Conservation (phyloP, 208 protist genomes). For the Crithidia bombi region DNA sequence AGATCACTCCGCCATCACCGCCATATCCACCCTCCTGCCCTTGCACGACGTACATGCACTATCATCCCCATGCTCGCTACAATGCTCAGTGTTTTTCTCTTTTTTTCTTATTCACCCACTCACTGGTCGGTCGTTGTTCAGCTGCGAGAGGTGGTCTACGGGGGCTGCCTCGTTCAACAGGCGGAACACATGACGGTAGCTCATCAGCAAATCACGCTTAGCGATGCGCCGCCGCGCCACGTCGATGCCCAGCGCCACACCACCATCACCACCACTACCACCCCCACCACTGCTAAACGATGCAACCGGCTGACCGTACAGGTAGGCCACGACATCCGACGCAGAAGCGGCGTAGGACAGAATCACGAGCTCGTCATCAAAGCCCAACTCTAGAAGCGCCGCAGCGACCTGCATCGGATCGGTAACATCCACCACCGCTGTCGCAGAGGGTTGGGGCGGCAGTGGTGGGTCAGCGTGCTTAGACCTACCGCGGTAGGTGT, state of each 20-base stretch:
- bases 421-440: background rate
- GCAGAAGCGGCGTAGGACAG: conserved; percentile 48
- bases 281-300: conserved; percentile 16
- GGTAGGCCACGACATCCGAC: conserved; percentile 41
- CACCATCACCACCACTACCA: background rate
- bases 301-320: conserved; percentile 41
- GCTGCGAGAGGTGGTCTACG: no score
- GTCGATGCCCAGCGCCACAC: conserved; percentile 6
- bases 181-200: conserved; percentile 75
- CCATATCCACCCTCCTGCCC: no score
- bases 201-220: conserved; percentile 53
- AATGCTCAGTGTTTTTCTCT: no score
- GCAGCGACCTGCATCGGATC: conserved; percentile 29
- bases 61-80: no score
- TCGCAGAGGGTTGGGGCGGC: background rate
- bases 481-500: background rate
- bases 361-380: conserved; percentile 70
- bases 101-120: no score
- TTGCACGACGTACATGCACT: no score
- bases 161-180: conserved; percentile 66
- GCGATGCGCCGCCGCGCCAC: conserved; percentile 25
- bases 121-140: no score
- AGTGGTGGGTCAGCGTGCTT: background rate
- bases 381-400: conserved; percentile 41
- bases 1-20: no score